A percentile compares a stretch with the other conserved stretches of the same genome.
These are phyloP conservation scores for Penicillium cataractarum DNA, from an alignment of 495 filamentous ascomycete species.

Conservation along the genomic window DNA sequence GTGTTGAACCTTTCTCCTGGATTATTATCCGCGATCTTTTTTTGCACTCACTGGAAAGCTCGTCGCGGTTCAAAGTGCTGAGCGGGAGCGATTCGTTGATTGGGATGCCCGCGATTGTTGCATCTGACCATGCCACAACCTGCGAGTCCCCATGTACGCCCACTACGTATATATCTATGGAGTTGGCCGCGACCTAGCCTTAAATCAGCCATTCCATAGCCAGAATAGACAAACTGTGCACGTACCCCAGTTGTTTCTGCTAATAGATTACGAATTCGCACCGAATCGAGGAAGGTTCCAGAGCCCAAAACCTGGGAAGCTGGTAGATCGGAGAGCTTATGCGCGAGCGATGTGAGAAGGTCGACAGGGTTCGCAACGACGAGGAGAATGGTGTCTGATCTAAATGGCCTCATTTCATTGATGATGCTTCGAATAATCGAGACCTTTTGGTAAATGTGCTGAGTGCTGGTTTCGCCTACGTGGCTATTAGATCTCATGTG, in stretches of 20 bases:
- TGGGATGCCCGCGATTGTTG: neutral
- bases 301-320: neutral
- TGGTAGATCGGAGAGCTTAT: conserved; percentile 34
- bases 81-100: neutral
- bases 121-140: conserved; percentile 17
- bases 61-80: neutral
- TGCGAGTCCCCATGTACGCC: conserved; percentile 50
- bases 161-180: conserved; percentile 45
- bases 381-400: conserved; percentile 40
- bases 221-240: neutral
- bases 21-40: neutral
- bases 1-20: neutral
- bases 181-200: conserved; percentile 23
- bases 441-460: conserved; percentile 45
- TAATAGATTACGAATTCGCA: neutral
- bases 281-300: conserved; percentile 4
- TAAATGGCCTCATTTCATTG: conserved; percentile 40
- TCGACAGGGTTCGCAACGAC: conserved; percentile 54
- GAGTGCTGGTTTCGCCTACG: conserved; percentile 43
- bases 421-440: conserved; percentile 42
- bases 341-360: conserved; percentile 45
- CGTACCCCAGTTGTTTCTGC: conserved; percentile 3
- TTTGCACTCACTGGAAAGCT: neutral
- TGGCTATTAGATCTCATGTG: neutral
- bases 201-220: neutral